Conservation (phyloP, 2,329 filamentous ascomycete species). For the Neofusicoccum kwambonambiense region DNA sequence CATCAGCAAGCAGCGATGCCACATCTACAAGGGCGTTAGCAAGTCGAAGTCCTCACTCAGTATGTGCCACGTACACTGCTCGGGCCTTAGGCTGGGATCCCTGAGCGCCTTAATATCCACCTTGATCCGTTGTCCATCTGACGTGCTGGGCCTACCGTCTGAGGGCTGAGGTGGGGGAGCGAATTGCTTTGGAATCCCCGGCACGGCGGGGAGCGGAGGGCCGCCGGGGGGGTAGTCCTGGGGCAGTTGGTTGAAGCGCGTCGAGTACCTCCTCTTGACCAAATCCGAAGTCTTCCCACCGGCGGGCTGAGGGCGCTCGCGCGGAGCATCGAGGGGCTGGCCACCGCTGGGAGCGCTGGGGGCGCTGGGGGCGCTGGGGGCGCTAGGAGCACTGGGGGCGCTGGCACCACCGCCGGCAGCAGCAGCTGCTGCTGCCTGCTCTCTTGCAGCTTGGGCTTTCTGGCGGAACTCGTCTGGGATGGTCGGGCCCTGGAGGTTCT, state of each 20-base stretch:
- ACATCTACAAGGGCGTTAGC: slow-evolving; percentile 51
- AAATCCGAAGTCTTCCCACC: slow-evolving; percentile 66
- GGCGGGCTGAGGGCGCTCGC: slow-evolving; percentile 45
- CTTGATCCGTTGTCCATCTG: slow-evolving; percentile 56
- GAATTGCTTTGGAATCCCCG: slow-evolving; percentile 62
- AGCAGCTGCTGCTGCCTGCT: neutral
- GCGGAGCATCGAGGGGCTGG: slow-evolving; percentile 27
- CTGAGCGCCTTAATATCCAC: slow-evolving; percentile 76
- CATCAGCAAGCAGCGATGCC: slow-evolving; percentile 72
- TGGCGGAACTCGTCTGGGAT: slow-evolving; percentile 17
- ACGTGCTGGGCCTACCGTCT: slow-evolving; percentile 48
- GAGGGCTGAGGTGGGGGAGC: slow-evolving; percentile 47
- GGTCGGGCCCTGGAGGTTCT: slow-evolving; percentile 15
- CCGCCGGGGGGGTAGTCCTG: slow-evolving; percentile 62
- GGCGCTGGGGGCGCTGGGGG: too few species aligned
- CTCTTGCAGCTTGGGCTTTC: neutral
- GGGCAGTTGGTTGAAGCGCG: slow-evolving; percentile 78
- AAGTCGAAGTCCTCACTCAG: slow-evolving; percentile 24
- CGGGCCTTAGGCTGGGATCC: slow-evolving; percentile 75
- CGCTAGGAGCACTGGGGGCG: slow-evolving; percentile 19
- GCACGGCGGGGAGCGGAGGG: slow-evolving; percentile 63
- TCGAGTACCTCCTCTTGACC: slow-evolving; percentile 92
- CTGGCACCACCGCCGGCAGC: neutral
- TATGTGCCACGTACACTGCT: slow-evolving; percentile 62
- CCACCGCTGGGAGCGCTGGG: slow-evolving; percentile 18